phyloP scores from a whole-genome alignment of 495 filamentous ascomycete species.

The Monascus purpureus region DNA sequence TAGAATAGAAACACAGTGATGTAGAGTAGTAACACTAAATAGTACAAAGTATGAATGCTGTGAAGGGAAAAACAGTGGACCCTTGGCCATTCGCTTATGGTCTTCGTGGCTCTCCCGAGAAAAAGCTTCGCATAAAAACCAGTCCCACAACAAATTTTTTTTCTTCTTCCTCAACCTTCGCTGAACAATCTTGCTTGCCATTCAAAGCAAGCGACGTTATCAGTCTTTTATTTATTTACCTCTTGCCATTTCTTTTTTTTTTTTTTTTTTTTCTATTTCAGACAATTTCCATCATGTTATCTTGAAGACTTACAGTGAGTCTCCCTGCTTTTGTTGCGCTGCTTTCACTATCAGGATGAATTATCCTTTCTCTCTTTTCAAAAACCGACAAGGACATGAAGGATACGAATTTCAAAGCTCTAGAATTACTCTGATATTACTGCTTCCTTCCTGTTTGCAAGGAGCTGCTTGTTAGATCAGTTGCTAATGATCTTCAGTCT shows the following conservation, averaged over 20 bases:
- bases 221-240: too few species aligned
- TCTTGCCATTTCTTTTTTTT: too few species aligned
- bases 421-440: slow-evolving; percentile 53
- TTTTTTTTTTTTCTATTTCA: too few species aligned
- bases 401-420: slow-evolving; percentile 40
- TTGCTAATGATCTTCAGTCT: slow-evolving; percentile 2
- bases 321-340: too few species aligned
- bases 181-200: slow-evolving; percentile 4
- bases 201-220: too few species aligned
- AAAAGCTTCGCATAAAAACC: slow-evolving; percentile 5
- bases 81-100: slow-evolving; percentile 6
- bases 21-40: too few species aligned
- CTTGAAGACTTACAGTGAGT: too few species aligned
- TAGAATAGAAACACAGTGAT: too few species aligned
- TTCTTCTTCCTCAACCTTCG: slow-evolving; percentile 3
- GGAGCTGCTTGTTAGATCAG: neutral
- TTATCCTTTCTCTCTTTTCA: slow-evolving; percentile 59
- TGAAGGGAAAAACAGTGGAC: too few species aligned
- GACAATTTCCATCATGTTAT: too few species aligned
- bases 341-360: slow-evolving; percentile 29
- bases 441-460: neutral
- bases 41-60: too few species aligned
- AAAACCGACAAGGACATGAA: slow-evolving; percentile 64
- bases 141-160: slow-evolving; percentile 6
- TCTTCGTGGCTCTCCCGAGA: slow-evolving; percentile 5